phyloP scores from a whole-genome alignment of 2,329 filamentous ascomycete species.

The Aspergillus intermedius region DNA sequence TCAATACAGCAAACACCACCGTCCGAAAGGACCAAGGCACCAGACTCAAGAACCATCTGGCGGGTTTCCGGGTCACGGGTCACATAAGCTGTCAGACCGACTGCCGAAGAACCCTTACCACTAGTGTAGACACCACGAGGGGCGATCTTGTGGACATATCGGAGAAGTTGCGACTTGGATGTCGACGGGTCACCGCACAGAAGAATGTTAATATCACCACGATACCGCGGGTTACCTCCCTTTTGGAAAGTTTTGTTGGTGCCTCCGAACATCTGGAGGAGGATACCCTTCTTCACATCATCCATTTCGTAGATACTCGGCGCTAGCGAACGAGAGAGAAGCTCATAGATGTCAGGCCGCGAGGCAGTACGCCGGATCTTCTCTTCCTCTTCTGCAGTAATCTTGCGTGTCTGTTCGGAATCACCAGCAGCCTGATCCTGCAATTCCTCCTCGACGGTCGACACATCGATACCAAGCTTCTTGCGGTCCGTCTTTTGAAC shows the following conservation, averaged over 20 bases:
- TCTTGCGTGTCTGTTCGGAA: constrained; percentile 75
- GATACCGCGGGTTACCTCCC: constrained; percentile 88
- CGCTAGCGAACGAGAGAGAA: constrained; percentile 81
- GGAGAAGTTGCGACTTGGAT: constrained; percentile 86
- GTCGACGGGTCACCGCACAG: constrained; percentile 97
- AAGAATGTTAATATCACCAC: constrained; percentile 94
- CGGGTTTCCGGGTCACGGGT: constrained; percentile 68
- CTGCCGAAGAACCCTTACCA: constrained; percentile 68
- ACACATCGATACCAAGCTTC: constrained; percentile 82
- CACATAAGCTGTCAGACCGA: constrained; percentile 71
- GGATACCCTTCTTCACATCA: constrained; percentile 96
- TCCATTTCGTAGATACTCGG: constrained; percentile 97
- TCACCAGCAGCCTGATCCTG: constrained; percentile 64
- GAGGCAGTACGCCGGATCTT: constrained; percentile 77
- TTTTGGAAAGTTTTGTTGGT: constrained; percentile 98
- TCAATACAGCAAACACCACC: constrained; percentile 73
- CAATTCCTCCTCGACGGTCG: constrained; percentile 78
- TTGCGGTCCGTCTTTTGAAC: constrained; percentile 96
- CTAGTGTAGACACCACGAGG: constrained; percentile 76
- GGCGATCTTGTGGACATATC: constrained; percentile 96
- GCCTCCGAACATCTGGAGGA: constrained; percentile 92
- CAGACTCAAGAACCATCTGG: constrained; percentile 67
- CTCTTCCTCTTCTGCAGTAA: constrained; percentile 78
- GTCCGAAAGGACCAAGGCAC: constrained; percentile 66
- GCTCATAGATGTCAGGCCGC: constrained; percentile 83